phyloP scores from a whole-genome alignment of 306 rosid species.

The Trifolium pratense region DNA sequence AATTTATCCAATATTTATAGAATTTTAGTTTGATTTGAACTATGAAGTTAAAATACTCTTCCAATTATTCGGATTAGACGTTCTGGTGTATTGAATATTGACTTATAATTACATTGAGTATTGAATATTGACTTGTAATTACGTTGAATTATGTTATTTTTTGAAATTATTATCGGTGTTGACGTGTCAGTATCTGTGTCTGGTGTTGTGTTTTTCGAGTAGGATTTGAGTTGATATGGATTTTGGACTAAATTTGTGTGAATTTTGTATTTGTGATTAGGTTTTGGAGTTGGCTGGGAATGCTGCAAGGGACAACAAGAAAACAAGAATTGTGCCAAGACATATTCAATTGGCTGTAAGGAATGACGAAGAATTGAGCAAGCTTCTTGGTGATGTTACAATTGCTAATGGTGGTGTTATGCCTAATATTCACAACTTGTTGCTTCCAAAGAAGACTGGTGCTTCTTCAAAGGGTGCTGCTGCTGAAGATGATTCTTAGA shows the following conservation, averaged over 20 bases:
- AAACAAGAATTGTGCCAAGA: conserved; percentile 88
- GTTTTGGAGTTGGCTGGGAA: conserved; percentile 92
- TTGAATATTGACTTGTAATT: too few species aligned
- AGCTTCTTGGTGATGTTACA: conserved; percentile 87
- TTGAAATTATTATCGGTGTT: too few species aligned
- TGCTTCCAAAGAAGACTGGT: conserved; percentile 87
- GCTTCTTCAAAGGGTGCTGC: conserved; percentile 66
- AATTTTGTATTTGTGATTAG: conserved; percentile 31
- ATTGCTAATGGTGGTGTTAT: conserved; percentile 96
- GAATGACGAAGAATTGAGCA: conserved; percentile 88
- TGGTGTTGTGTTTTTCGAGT: too few species aligned
- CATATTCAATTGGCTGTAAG: conserved; percentile 84
- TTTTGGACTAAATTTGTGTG: not conserved
- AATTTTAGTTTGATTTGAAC: too few species aligned
- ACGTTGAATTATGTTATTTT: too few species aligned
- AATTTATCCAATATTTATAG: too few species aligned
- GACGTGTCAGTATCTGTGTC: too few species aligned
- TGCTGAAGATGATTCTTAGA: conserved; percentile 74
- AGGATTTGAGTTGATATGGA: not conserved
- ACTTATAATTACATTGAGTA: too few species aligned
- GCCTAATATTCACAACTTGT: conserved; percentile 92
- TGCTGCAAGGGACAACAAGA: conserved; percentile 93
- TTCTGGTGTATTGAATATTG: too few species aligned
- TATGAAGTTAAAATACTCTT: too few species aligned
- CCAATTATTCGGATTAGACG: too few species aligned